Evolutionary conservation across 257 asterid genomes (phyloP), one percentile per base, ranked within the genome.

Genomic region (Solanum paucissectum): DNA sequence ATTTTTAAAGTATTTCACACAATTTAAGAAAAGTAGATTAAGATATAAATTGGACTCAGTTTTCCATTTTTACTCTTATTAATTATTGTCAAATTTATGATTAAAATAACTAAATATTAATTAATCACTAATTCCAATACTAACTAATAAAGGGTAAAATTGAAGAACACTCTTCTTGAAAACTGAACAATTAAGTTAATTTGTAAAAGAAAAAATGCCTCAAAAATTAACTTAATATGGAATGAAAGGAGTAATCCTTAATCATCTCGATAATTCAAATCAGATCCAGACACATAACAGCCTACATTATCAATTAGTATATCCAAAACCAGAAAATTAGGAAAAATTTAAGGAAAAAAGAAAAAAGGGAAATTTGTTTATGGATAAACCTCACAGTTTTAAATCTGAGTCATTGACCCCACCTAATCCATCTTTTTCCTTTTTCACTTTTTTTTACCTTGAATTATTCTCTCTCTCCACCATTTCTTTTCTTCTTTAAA

Each of bases 371-470:
- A 89, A 74, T 86, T 66, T 71, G 85, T 72, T 88, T 73, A 81
- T 90, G 95, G 95, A 93, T 93, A 91, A 93, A 89, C 86, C 74
- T 77, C 72, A 86, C 40, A 7, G 55, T 84, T 23, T 85, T n/a
- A 33, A 13, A 64, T 60, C 83, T 58, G 85, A 86, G 89, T 89
- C 88, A 81, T 68, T 52, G 88, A 86, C 93, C 93, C 94, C 90
- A 93, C 93, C 77, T 13, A 12, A 12, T 7, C 88, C 87, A 87
- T 89, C 87, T 86, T 74, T 68, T 68, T 49, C 60, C 21, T 40
- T 84, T 27, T 87, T 87, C 72, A 68, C 87, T 38, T 52, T 44
- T 34, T 44, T 87, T 34, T 9, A 52, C 23, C 40, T 58, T 79
- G 25, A 72, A 72, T 62, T 7, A 69, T 75, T 73, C 74, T 83